Conservation (phyloP, 2,329 filamentous ascomycete genomes). For the Fusarium mexicanum region DNA sequence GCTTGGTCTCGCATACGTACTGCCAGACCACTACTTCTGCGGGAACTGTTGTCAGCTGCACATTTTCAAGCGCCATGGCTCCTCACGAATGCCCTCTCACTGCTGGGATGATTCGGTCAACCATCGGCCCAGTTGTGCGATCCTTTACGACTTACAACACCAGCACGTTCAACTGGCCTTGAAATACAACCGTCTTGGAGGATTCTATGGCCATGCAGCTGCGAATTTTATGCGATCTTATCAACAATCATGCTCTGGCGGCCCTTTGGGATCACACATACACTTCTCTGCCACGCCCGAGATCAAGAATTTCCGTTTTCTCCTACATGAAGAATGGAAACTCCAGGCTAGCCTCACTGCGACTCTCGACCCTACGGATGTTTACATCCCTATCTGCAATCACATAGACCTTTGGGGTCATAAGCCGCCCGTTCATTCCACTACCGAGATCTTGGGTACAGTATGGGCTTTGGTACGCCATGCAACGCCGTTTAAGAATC, state of each 20-base stretch:
- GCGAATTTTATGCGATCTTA: not conserved
- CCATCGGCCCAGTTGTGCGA: not conserved
- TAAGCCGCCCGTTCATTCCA: not conserved
- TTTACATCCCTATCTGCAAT: not conserved
- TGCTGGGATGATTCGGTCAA: not conserved
- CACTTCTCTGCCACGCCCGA: not conserved
- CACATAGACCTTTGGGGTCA: not conserved
- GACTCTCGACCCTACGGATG: rapidly evolving
- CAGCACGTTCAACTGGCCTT: not conserved
- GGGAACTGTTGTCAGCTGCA: rapidly evolving
- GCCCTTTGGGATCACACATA: rapidly evolving
- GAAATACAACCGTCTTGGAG: not conserved
- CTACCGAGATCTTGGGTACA: not conserved
- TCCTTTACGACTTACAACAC: not conserved
- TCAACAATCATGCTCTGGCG: rapidly evolving
- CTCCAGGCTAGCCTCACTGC: not conserved
- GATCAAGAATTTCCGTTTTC: not conserved
- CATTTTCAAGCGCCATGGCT: rapidly evolving
- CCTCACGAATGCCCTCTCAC: rapidly evolving
- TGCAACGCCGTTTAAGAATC: not conserved
- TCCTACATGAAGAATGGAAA: not conserved
- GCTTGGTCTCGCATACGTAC: not conserved
- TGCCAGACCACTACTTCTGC: not conserved
- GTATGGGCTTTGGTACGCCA: not conserved
- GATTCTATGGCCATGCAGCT: no score